Evolutionary conservation across 2,329 filamentous ascomycete genomes (phyloP).

Genomic region (Aspergillus sp.): DNA sequence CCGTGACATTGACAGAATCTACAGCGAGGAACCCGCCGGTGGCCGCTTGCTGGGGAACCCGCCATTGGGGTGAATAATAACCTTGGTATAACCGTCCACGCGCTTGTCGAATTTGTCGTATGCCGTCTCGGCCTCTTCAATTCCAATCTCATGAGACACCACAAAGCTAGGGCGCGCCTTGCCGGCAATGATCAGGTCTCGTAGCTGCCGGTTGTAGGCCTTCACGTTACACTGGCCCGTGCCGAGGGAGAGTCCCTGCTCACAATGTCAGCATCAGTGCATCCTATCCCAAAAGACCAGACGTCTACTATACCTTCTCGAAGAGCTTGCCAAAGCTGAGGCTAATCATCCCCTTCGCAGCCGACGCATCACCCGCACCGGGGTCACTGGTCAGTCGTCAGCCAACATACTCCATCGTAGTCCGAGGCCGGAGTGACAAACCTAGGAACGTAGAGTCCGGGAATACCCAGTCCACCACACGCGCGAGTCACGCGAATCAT

Average conservation of each 20-base stretch:
- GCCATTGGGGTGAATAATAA: conserved; percentile 67
- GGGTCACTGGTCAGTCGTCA: conserved; percentile 48
- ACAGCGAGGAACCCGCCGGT: conserved; percentile 1
- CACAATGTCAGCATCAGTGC: not conserved
- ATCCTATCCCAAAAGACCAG: not conserved
- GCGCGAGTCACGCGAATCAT: conserved; percentile 64
- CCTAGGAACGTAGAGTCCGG: conserved; percentile 54
- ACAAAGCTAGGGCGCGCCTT: conserved; percentile 68
- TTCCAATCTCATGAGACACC: conserved; percentile 63
- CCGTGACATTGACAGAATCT: not conserved
- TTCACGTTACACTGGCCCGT: conserved; percentile 70
- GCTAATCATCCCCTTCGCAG: conserved; percentile 64
- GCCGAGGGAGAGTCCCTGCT: conserved; percentile 59
- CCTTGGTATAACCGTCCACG: conserved; percentile 68
- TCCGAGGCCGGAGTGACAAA: no score
- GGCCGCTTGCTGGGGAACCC: conserved; percentile 13
- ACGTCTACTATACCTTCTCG: conserved; percentile 55
- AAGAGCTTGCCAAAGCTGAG: conserved; percentile 69
- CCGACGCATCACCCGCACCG: conserved; percentile 62
- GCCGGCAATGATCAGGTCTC: conserved; percentile 65
- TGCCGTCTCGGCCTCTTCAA: conserved; percentile 62
- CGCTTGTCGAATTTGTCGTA: conserved; percentile 69
- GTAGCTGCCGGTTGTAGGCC: conserved; percentile 65
- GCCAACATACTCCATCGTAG: no score
- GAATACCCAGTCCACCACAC: conserved; percentile 63